Conservation (phyloP, 352 stramenopile genomes). For the Pythium vanterpoolii region DNA sequence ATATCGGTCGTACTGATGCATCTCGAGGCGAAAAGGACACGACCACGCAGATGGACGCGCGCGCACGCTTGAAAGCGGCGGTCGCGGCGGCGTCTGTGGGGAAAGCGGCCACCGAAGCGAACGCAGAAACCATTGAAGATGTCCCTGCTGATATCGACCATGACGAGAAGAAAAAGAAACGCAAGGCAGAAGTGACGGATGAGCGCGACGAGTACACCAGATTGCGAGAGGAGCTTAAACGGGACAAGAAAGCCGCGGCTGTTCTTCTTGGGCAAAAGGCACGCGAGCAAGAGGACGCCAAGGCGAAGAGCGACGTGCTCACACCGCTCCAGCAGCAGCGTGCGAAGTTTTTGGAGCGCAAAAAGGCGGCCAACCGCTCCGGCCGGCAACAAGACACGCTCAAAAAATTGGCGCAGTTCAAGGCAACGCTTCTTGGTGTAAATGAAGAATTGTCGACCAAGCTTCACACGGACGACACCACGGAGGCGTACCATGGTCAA, state of each 20-base stretch:
- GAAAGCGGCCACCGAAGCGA: neutral
- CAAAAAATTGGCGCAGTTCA: constrained; percentile 63
- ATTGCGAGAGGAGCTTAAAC: constrained; percentile 63
- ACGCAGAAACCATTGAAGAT: neutral
- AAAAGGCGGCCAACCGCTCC: constrained; percentile 49
- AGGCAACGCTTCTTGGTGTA: constrained; percentile 41
- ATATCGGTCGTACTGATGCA: neutral
- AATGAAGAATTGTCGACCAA: constrained; percentile 1
- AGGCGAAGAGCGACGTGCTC: constrained; percentile 65
- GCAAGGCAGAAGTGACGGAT: constrained; percentile 17
- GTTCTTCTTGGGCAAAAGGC: constrained; percentile 58
- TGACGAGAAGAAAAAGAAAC: constrained; percentile 29
- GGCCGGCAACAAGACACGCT: constrained; percentile 68
- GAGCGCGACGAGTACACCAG: constrained; percentile 62
- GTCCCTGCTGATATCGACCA: neutral
- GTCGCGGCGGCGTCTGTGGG: constrained; percentile 32
- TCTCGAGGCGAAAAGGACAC: constrained; percentile 5
- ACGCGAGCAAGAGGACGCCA: constrained; percentile 49
- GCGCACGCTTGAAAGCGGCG: constrained; percentile 40
- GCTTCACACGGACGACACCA: constrained; percentile 7
- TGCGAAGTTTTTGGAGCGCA: constrained; percentile 64
- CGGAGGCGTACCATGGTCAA: constrained; percentile 60
- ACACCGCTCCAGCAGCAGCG: constrained; percentile 74
- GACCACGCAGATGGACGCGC: constrained; percentile 33
- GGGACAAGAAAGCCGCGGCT: constrained; percentile 53